Base-by-base conservation (phyloP, 805 yeast genomes). In the Sporopachydermia lactativora region DNA sequence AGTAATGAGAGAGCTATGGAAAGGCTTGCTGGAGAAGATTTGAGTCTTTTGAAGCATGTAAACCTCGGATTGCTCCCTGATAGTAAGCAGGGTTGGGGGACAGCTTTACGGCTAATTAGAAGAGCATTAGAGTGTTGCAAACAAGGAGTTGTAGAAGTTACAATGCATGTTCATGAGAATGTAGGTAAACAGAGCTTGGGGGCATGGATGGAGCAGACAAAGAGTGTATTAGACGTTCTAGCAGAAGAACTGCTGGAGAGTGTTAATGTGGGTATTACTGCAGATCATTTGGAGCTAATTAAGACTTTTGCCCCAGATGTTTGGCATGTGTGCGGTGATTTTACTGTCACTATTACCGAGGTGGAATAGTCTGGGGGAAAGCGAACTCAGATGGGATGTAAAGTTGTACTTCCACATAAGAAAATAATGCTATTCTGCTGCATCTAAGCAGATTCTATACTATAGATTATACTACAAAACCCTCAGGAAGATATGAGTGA, bases 291-390 rank as follows among this genome's bases (percentile, higher is more conserved):
- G 5, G 84, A 81, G 46, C 70, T 63, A 47, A 81, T 85, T 42
- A 85, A 84, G 59, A 81, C 89, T 0, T 84, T 77, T 65, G 94
- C 95, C 0, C 95, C 95, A 0, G 89, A 80, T 39, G 75, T 85
- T 2, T 78, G 82, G 78, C 95, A 84, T 49, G 61, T 81, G 2
- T 81, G 82, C 37, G 62, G 68, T 2, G 80, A 74, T 45, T 58
- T 59, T 41, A 19, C 13, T 42, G 37, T 19, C 11, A 5, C n/a
- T 6, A 5, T 4, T 16, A 15, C 11, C 15, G 11, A 17, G 6
- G 5, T 4, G 8, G 31, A n/a, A 8, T 24, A n/a, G n/a, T 24
- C n/a, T 24, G 13, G 31, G 31, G 8, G 31, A n/a, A n/a, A n/a
- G n/a, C n/a, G n/a, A n/a, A n/a, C n/a, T n/a, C n/a, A n/a, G n/a